Conservation (phyloP, 163 green algal species). For the Volvox carteri region DNA sequence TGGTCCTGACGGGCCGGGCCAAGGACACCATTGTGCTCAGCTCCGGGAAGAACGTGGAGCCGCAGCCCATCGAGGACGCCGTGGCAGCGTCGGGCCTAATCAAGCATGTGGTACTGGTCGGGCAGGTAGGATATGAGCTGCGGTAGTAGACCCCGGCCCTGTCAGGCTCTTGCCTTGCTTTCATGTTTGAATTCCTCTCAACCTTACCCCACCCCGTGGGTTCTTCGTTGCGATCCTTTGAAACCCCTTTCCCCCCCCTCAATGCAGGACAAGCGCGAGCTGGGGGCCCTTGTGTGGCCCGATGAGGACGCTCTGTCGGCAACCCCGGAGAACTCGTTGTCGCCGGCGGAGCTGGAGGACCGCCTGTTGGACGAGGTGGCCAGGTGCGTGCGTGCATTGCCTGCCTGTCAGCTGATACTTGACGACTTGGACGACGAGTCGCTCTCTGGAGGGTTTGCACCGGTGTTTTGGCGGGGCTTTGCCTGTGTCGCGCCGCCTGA, state of each 20-base stretch:
- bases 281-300: conserved; percentile 85
- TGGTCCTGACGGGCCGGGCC: conserved; percentile 86
- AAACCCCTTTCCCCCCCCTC: no score
- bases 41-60: conserved; percentile 97
- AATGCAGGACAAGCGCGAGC: conserved; percentile 85
- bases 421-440: neutral
- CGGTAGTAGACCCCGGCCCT: no score
- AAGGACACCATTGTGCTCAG: conserved; percentile 97
- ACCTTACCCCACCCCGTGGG: no score
- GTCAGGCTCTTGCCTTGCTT: no score
- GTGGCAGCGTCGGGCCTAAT: conserved; percentile 74
- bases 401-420: neutral
- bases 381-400: conserved; percentile 13
- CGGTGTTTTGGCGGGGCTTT: no score
- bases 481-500: no score
- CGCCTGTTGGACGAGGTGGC: conserved; percentile 38
- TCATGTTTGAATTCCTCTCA: no score
- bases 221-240: no score
- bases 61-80: conserved; percentile 89
- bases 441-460: no score
- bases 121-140: conserved; percentile 61
- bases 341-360: conserved; percentile 36
- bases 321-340: conserved; percentile 21
- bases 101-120: conserved; percentile 83
- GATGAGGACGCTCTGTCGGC: conserved; percentile 80